phyloP scores from a whole-genome alignment of 140 eudicot species.

The Ambrosia hybrid region DNA sequence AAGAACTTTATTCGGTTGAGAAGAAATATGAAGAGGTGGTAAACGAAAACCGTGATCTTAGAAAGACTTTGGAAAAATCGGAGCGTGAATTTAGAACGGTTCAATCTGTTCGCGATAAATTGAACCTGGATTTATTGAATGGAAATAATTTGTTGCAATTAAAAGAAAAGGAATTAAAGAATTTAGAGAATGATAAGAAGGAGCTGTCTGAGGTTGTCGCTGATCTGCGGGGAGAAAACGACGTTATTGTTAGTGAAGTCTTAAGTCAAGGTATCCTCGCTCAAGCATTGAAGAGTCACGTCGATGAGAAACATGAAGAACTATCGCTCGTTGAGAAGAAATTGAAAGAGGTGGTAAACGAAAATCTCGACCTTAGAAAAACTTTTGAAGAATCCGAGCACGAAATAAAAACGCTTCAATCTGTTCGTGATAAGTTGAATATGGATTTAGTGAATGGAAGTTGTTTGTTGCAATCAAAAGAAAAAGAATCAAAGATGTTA shows the following conservation, averaged over 20 bases:
- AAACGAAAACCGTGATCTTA: constrained; percentile 46
- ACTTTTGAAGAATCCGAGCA: constrained; percentile 48
- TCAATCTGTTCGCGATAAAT: constrained; percentile 29
- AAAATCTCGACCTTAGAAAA: constrained; percentile 49
- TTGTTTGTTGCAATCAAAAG: too few species aligned
- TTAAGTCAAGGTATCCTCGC: constrained; percentile 43
- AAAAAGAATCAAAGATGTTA: too few species aligned
- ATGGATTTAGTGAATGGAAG: constrained; percentile 24
- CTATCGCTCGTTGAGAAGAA: constrained; percentile 35
- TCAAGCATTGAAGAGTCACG: constrained; percentile 36
- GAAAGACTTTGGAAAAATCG: constrained; percentile 48
- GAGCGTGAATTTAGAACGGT: constrained; percentile 44
- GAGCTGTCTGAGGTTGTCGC: too few species aligned
- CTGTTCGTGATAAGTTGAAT: constrained; percentile 39
- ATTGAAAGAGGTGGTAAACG: constrained; percentile 42
- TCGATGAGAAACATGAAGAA: constrained; percentile 50
- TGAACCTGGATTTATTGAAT: constrained; percentile 40
- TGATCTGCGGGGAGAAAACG: constrained; percentile 30
- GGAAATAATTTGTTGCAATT: constrained; percentile 40
- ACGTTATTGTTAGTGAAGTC: constrained; percentile 37
- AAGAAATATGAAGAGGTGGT: constrained; percentile 40
- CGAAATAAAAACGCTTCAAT: constrained; percentile 36
- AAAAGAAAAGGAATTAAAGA: constrained; percentile 39
- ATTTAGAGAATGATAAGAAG: too few species aligned
- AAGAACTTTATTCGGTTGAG: constrained; percentile 32